Percentiles rank a stretch among this genome's conserved stretches.
Evolutionary conservation across 2,329 filamentous ascomycete genomes (phyloP).

Genomic region (Verticillium dahliae): DNA sequence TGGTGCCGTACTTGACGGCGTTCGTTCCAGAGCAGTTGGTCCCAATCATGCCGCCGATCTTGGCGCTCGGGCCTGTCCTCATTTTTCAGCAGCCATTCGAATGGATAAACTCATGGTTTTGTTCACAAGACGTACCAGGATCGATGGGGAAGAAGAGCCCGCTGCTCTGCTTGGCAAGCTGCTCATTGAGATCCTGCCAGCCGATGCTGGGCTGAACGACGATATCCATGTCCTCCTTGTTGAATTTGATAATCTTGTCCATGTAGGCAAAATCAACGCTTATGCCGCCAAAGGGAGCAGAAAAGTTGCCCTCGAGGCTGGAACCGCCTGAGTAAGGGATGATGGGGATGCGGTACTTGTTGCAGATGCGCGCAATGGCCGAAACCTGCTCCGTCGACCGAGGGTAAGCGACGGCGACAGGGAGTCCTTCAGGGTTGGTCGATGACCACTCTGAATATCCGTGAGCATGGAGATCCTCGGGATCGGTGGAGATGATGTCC

Average conservation of each 20-base stretch:
- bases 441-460: constrained; percentile 65
- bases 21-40: constrained; percentile 76
- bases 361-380: constrained; percentile 60
- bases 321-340: constrained; percentile 83
- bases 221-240: constrained; percentile 85
- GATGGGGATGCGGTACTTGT: constrained; percentile 75
- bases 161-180: constrained; percentile 52
- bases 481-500: constrained; percentile 56
- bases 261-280: constrained; percentile 86
- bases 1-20: constrained; percentile 74
- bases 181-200: constrained; percentile 85
- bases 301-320: constrained; percentile 85
- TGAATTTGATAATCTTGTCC: constrained; percentile 73
- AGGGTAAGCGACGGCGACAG: constrained; percentile 59
- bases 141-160: constrained; percentile 90
- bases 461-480: constrained; percentile 54
- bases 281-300: constrained; percentile 77
- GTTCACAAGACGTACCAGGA: constrained; percentile 46
- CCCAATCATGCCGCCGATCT: constrained; percentile 78
- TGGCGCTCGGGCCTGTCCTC: constrained; percentile 49
- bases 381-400: constrained; percentile 55
- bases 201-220: constrained; percentile 86
- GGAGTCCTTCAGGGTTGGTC: constrained; percentile 51
- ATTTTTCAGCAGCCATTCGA: neutral
- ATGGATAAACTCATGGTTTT: neutral